Evolutionary conservation across 108 stramenopile genomes (phyloP).

Genomic region (Nannochloropsis salina): DNA sequence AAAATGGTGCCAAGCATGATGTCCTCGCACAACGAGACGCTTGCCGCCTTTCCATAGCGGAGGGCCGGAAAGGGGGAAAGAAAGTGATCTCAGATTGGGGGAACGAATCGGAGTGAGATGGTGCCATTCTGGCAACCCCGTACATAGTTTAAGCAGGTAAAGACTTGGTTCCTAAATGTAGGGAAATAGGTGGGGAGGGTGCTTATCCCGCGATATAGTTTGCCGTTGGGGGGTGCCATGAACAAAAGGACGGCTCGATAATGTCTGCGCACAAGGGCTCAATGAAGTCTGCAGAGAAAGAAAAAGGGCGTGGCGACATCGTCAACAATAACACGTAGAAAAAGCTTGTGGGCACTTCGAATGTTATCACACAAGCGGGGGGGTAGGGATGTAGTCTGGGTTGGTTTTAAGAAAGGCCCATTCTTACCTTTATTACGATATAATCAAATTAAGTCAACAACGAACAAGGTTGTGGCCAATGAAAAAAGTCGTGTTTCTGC

Average conservation of each 20-base stretch:
- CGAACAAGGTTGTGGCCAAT: no score
- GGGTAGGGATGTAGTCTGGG: background rate
- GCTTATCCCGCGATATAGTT: no score
- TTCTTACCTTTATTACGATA: background rate
- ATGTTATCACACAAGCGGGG: background rate
- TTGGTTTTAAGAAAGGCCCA: background rate
- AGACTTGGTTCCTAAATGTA: no score
- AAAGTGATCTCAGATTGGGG: background rate
- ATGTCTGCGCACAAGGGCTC: no score
- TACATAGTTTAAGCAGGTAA: no score
- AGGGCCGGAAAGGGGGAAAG: no score
- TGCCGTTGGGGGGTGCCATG: no score
- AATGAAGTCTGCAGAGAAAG: background rate
- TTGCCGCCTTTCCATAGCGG: background rate
- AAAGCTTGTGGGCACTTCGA: background rate
- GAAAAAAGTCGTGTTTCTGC: no score
- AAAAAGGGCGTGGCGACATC: background rate
- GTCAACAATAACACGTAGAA: background rate
- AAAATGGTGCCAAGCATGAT: background rate
- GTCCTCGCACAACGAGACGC: constrained; percentile 6
- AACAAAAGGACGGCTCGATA: no score
- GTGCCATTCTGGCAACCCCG: no score
- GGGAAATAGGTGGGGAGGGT: no score
- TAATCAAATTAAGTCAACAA: no score
- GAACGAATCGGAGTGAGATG: background rate